These are phyloP conservation scores for Juglanconis sp. DNA, from an alignment of 2,329 filamentous ascomycete species.

Conservation along the genomic window DNA sequence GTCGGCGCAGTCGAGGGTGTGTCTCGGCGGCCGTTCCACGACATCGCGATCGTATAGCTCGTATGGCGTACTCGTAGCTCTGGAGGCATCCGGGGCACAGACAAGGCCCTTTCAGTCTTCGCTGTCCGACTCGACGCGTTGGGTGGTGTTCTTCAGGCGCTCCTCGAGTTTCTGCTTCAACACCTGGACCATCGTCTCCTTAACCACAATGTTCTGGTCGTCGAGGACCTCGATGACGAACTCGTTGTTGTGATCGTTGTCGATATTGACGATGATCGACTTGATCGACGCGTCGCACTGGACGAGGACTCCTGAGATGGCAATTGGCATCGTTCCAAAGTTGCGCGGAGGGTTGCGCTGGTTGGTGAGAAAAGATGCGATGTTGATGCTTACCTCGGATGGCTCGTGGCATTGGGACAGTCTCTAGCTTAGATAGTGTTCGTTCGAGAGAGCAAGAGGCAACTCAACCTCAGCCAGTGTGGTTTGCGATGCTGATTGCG, in stretches of 20 bases:
- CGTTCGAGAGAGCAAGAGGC: not conserved
- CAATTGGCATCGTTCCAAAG: not conserved
- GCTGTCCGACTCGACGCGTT: conserved; percentile 46
- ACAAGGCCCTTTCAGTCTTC: conserved; percentile 26
- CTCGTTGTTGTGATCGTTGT: conserved; percentile 66
- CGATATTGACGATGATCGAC: conserved; percentile 76
- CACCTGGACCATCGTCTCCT: conserved; percentile 66
- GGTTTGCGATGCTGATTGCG: no score
- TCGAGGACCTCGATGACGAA: conserved; percentile 80
- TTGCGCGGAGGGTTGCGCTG: not conserved
- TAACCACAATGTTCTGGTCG: conserved; percentile 71
- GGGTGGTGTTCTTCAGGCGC: conserved; percentile 47
- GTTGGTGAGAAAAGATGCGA: not conserved
- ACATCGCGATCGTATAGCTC: not conserved
- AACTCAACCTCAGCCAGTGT: no score
- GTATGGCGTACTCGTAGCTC: not conserved
- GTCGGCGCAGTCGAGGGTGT: not conserved
- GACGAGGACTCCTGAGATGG: conserved; percentile 62
- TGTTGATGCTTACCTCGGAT: conserved; percentile 44
- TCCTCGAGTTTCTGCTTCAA: conserved; percentile 67
- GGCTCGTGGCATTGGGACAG: conserved; percentile 50
- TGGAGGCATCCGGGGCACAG: conserved; percentile 21
- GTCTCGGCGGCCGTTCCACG: not conserved
- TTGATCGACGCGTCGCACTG: conserved; percentile 86
- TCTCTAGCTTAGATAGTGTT: not conserved